Conservation (phyloP, 768 basidiomycete species). For the Rhizopogon vinicolor region DNA sequence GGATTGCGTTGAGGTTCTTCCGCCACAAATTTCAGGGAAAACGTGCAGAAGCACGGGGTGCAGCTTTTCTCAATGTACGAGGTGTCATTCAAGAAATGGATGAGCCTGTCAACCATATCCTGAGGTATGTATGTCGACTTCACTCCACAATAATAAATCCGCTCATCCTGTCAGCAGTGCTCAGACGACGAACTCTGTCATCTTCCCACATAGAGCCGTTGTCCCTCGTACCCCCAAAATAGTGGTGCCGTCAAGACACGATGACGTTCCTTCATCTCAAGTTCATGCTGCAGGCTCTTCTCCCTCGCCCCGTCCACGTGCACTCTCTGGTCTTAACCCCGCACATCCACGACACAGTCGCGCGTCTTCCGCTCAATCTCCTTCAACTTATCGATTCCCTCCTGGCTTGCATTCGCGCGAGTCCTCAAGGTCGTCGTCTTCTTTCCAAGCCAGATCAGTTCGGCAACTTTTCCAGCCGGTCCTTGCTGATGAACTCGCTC, state of each 20-base stretch:
- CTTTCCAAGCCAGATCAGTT: constrained; percentile 45
- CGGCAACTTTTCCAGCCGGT: constrained; percentile 64
- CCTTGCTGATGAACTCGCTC: constrained; percentile 68
- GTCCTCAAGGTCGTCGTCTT: constrained; percentile 16
- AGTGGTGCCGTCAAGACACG: constrained; percentile 43
- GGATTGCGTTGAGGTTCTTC: constrained; percentile 38
- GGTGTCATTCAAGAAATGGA: constrained; percentile 5
- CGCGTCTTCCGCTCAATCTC: constrained; percentile 34
- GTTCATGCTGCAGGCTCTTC: constrained; percentile 12
- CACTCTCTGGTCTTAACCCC: constrained; percentile 17
- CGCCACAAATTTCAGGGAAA: constrained; percentile 36
- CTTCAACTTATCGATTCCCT: constrained; percentile 17
- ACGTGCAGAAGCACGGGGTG: constrained; percentile 32
- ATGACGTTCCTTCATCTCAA: constrained; percentile 37
- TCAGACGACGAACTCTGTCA: constrained; percentile 39
- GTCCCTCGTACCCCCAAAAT: constrained; percentile 32
- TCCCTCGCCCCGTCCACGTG: constrained; percentile 9
- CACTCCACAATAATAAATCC: too few species aligned
- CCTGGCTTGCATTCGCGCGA: constrained; percentile 7
- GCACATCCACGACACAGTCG: constrained; percentile 24
- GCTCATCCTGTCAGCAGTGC: constrained; percentile 35
- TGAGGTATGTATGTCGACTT: constrained; percentile 10
- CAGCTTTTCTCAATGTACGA: constrained; percentile 33
- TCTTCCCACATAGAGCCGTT: constrained; percentile 47
- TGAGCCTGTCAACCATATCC: not conserved